Evolutionary conservation across 2,329 filamentous ascomycete genomes (phyloP), one percentile per base, ranked within the genome.

Genomic region (Daldinia sp.): DNA sequence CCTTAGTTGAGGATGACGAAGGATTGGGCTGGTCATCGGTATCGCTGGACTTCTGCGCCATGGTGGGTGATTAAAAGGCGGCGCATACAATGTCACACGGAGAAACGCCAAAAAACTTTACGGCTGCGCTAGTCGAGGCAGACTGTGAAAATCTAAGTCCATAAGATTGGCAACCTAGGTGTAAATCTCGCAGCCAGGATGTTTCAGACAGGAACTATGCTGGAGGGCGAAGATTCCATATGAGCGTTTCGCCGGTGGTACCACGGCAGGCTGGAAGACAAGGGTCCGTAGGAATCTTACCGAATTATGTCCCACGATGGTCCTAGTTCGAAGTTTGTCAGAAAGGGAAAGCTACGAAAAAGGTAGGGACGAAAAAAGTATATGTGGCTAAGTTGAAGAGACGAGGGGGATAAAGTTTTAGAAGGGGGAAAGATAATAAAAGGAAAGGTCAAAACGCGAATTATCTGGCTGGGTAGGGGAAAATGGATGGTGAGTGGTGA

Each of bases 11-110:
- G 67, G 77, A 76, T 76, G 77, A 78, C 73, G 76, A 75, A 75
- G 77, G 74, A 76, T 78, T 78, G 72, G 77, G 72, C 70, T 77
- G 76, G 73, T 78, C 77, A 74, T 76, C 75, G 73, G 76, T 68
- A 67, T 76, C 74, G 76, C 73, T 76, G 62, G 76, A 75, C 73
- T 77, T 78, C 71, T 76, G 78, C 74, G 77, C 76, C 77, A 79
- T 79, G 72, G 72, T 76, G 74, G 75, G 74, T 67, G 73, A 77
- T 75, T 74, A 76, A 77, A 76, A 74, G 76, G 76, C 77, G 77
- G 75, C 77, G 71, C 74, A 77, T 75, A 64, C 73, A 78, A 74
- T 60, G 74, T 74, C 67, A 75, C 74, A 78, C 74, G 70, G 71
- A 69, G 62, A 71, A 73, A 76, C 75, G 72, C 77, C 76, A 73